These are phyloP conservation scores for Russula olivacea DNA, from an alignment of 768 basidiomycete species.

Conservation along the genomic window DNA sequence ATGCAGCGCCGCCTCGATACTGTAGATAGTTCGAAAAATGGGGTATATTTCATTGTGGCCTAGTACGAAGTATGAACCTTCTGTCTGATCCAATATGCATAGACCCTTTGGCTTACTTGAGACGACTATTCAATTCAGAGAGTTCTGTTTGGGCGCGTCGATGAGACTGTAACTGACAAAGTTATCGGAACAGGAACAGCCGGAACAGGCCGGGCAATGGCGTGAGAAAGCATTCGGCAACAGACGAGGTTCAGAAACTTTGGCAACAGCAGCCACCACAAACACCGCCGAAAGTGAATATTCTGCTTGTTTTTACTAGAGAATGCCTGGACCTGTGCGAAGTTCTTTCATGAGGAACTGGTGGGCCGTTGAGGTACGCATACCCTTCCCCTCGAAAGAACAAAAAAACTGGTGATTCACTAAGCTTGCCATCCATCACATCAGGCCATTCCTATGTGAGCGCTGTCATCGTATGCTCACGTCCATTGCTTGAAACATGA, in stretches of 20 bases:
- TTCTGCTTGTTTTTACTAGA: not conserved
- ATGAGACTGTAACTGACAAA: no score
- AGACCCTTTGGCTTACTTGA: not conserved
- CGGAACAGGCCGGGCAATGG: not conserved
- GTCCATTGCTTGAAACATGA: not conserved
- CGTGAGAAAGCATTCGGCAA: slow-evolving; percentile 14
- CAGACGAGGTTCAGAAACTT: slow-evolving; percentile 5
- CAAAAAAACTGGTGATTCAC: not conserved
- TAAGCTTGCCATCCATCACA: not conserved
- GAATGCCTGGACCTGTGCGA: slow-evolving; percentile 12
- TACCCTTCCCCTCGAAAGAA: not conserved
- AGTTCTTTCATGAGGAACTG: slow-evolving; percentile 23
- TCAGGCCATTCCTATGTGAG: slow-evolving; percentile 26
- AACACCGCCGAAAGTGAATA: slow-evolving; percentile 1
- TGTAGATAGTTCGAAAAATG: not conserved
- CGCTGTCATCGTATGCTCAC: not conserved
- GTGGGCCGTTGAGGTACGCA: slow-evolving; percentile 26
- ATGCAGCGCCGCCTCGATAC: no score
- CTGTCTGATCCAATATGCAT: not conserved
- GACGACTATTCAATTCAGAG: not conserved
- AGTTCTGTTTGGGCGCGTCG: not conserved
- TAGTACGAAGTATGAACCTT: not conserved
- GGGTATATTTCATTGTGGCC: not conserved
- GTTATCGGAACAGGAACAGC: no score
- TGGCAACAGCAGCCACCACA: not conserved